Conservation (phyloP, 2,329 filamentous ascomycete species). For the Trichophyton rubrum region DNA sequence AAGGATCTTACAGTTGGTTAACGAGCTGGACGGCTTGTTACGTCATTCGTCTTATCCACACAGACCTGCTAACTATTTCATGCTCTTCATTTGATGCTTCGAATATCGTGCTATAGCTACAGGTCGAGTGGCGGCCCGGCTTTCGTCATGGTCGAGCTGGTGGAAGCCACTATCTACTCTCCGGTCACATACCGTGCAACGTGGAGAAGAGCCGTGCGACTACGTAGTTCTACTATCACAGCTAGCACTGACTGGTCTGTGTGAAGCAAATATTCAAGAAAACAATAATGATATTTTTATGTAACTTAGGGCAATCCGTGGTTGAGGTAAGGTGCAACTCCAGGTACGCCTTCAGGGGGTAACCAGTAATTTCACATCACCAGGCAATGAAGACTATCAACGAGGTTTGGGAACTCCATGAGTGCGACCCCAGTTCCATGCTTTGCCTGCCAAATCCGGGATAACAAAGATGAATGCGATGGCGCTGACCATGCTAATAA, state of each 20-base stretch:
- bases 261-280: neutral
- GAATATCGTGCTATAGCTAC: neutral
- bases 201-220: constrained; percentile 11
- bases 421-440: constrained; percentile 46
- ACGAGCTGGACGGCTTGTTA: neutral
- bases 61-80: neutral
- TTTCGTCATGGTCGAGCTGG: constrained; percentile 10
- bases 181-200: neutral
- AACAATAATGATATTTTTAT: neutral
- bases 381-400: neutral
- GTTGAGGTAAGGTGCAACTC: too few relatives aligned
- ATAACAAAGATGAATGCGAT: constrained; percentile 45
- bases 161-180: constrained; percentile 10
- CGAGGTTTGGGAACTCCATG: constrained; percentile 33
- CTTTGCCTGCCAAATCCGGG: constrained; percentile 45
- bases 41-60: neutral
- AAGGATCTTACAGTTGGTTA: neutral
- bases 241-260: neutral
- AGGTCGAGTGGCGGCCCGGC: constrained; percentile 8
- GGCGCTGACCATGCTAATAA: constrained; percentile 42
- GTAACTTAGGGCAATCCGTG: neutral
- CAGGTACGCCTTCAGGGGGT: too few relatives aligned
- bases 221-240: neutral
- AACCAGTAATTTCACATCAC: neutral
- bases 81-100: neutral